Evolutionary conservation across 768 basidiomycete species (phyloP).

Genomic region (Crepidotus variabilis): DNA sequence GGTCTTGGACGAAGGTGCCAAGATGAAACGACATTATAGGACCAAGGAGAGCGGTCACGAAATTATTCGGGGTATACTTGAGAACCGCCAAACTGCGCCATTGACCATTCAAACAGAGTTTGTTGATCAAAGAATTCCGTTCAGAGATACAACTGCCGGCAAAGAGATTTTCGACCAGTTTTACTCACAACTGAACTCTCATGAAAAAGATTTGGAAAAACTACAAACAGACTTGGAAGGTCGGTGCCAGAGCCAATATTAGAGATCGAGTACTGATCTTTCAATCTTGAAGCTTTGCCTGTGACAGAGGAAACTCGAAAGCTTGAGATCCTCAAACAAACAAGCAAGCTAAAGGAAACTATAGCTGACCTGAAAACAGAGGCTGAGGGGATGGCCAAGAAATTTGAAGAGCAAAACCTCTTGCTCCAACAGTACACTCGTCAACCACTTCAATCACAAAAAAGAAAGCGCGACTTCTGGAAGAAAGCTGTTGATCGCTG

Average conservation of each 20-base stretch:
- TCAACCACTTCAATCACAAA: no score
- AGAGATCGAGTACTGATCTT: neutral
- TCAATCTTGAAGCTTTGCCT: neutral
- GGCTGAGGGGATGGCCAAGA: neutral
- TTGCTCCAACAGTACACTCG: no score
- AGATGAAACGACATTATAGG: constrained; percentile 37
- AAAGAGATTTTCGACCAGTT: neutral
- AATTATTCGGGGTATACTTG: constrained; percentile 40
- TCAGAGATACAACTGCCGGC: neutral
- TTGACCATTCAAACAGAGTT: neutral
- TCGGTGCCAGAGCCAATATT: neutral
- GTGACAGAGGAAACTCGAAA: neutral
- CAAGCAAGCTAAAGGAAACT: neutral
- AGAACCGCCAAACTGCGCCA: neutral
- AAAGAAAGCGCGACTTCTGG: no score
- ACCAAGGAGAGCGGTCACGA: constrained; percentile 35
- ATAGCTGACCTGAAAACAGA: neutral
- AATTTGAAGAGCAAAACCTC: neutral
- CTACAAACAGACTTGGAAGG: neutral
- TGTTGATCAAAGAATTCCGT: neutral
- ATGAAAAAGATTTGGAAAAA: neutral
- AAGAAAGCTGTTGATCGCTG: no score
- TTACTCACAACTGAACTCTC: neutral
- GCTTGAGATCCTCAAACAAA: neutral
- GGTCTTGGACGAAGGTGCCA: constrained; percentile 46